A percentile compares a stretch with the other conserved stretches of the same genome.
Evolutionary conservation across 139 green algal species (phyloP).

Genomic region (Micractinium conductrix): DNA sequence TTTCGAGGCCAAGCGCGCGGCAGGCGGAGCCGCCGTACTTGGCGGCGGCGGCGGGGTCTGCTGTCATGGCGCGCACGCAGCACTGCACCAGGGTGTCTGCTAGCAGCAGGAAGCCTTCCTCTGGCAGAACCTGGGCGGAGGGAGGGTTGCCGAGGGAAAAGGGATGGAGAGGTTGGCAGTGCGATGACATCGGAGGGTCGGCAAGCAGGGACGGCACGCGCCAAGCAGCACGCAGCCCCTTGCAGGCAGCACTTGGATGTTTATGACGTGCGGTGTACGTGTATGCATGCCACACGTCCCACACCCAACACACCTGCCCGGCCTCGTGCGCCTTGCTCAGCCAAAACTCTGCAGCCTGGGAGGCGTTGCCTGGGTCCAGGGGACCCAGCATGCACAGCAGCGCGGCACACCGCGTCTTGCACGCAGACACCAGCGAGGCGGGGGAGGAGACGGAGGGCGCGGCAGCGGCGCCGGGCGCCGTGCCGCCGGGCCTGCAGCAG

Average conservation of each 20-base stretch:
- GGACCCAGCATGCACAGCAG: constrained; percentile 38
- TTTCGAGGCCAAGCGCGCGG: neutral
- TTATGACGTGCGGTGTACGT: too few relatives aligned
- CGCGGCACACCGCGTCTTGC: constrained; percentile 29
- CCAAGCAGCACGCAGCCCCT: too few relatives aligned
- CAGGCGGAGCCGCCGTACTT: neutral
- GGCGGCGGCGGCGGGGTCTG: neutral
- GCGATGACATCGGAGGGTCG: too few relatives aligned
- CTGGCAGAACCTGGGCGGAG: too few relatives aligned
- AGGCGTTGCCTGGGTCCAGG: constrained; percentile 14
- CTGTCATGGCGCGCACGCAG: neutral
- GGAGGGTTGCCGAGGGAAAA: too few relatives aligned
- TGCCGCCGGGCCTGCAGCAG: neutral
- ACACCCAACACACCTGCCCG: neutral
- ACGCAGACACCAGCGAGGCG: constrained; percentile 18
- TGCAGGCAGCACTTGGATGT: neutral
- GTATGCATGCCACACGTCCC: neutral
- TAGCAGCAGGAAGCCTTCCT: constrained; percentile 23
- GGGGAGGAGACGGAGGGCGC: neutral
- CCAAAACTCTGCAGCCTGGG: constrained; percentile 10
- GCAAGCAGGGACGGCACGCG: too few relatives aligned
- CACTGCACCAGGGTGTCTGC: constrained; percentile 22
- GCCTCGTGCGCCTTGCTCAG: neutral
- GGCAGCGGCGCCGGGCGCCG: neutral
- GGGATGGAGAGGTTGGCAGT: too few relatives aligned